Evolutionary conservation across 1,284 basidiomycete species (phyloP), one percentile per base, ranked within the genome.

Genomic region (Rhodotorula sp.): DNA sequence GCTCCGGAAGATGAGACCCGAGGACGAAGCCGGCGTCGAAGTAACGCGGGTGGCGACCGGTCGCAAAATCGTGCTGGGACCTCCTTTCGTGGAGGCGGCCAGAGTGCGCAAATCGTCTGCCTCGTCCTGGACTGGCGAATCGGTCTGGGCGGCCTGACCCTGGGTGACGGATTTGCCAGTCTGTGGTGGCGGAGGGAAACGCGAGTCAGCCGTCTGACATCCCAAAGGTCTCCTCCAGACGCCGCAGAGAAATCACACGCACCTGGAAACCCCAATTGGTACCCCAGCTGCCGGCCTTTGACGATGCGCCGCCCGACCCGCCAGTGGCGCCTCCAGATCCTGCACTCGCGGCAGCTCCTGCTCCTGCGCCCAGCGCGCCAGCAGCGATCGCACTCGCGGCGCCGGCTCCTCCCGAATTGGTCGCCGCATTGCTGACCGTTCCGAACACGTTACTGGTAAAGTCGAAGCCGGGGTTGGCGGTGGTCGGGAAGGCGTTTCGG

Each of bases 401-500:
- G 18, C 55, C 56, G n/a, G 21, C 6, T 26, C 38, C 49, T 49
- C 60, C 49, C 6, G 47, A 18, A 2, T 49, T 38, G 19, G 15
- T 23, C 2, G 69, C 60, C 16, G 70, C 68, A 62, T 62, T 68
- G 47, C 55, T 68, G 14, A 60, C 72, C 10, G 57, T 28, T 26
- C 62, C 65, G 45, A 72, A 72, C 43, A 70, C 68, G 47, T 72
- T 72, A 23, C 56, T 60, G 47, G 73, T 68, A 6, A 66, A 71
- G 54, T 72, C 65, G 56, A 74, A 71, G 5, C 62, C 64, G 58
- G 64, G 66, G 8, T 67, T 60, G 61, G 55, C 62, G 18, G 73
- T 57, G 45, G 70, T 63, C 55, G 76, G 75, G 60, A 76, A 70
- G 6, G 73, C 75, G 57, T 66, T 71, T 16, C 75, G 68, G 55